A percentile compares a stretch with the other conserved stretches of the same genome.
Evolutionary conservation across 208 protist species (phyloP).

Genomic region (Trypanosoma brucei): DNA sequence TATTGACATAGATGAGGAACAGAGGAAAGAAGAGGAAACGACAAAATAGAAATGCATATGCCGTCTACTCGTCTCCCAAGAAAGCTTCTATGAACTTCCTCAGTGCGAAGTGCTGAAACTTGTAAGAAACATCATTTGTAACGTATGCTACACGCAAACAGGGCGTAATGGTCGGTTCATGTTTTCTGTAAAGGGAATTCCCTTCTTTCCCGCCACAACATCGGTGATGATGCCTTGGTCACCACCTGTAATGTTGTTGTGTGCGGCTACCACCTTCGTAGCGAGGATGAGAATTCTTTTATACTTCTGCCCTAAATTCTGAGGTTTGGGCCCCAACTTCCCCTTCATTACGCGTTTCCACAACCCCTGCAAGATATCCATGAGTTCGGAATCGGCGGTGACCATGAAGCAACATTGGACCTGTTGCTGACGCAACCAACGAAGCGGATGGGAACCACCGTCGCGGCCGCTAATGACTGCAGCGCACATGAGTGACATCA

Average conservation of each 20-base stretch:
- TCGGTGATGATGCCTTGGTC: constrained; percentile 32
- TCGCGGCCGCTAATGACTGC: constrained; percentile 37
- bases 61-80: too few species aligned
- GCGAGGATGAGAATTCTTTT: constrained; percentile 35
- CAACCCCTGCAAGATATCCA: constrained; percentile 53
- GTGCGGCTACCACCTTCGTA: constrained; percentile 38
- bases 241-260: constrained; percentile 35
- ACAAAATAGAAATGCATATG: background rate
- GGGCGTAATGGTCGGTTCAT: constrained; percentile 31
- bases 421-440: constrained; percentile 55
- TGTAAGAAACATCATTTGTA: too few species aligned
- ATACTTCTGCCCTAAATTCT: constrained; percentile 6
- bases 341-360: constrained; percentile 37
- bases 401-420: constrained; percentile 48
- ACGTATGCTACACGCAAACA: constrained; percentile 13
- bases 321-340: constrained; percentile 28
- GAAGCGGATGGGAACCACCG: constrained; percentile 24
- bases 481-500: constrained; percentile 46
- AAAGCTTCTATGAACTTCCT: too few species aligned
- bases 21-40: background rate
- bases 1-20: too few species aligned
- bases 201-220: constrained; percentile 26
- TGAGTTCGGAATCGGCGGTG: constrained; percentile 32
- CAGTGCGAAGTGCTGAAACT: too few species aligned
- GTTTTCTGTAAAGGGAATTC: constrained; percentile 23